Evolutionary conservation across 2,329 filamentous ascomycete species (phyloP).

Genomic region (Aspergillus sp.): DNA sequence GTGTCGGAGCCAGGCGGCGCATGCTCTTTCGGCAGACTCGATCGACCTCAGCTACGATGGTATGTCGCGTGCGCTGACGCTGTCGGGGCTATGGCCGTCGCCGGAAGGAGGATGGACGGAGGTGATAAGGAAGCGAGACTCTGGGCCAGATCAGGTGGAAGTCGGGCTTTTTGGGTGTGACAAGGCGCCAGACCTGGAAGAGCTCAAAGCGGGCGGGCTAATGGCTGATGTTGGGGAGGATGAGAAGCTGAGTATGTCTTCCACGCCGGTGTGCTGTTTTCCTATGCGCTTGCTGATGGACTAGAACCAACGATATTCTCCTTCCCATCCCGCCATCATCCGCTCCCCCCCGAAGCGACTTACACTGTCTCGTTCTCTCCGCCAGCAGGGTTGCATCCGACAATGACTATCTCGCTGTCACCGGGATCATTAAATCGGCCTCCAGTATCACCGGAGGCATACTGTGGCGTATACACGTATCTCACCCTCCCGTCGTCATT

Average conservation of each 20-base stretch:
- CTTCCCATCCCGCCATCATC: slow-evolving; percentile 70
- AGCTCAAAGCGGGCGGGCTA: slow-evolving; percentile 69
- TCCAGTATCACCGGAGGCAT: slow-evolving; percentile 37
- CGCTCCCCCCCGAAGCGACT: slow-evolving; percentile 38
- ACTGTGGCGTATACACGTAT: slow-evolving; percentile 68
- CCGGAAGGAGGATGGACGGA: slow-evolving; percentile 39
- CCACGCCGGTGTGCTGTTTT: background rate
- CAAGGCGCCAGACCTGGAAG: slow-evolving; percentile 50
- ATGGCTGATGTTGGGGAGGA: slow-evolving; percentile 71
- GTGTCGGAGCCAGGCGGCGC: slow-evolving; percentile 44
- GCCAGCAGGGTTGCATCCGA: slow-evolving; percentile 77
- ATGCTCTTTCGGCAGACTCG: slow-evolving; percentile 47
- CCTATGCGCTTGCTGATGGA: slow-evolving; percentile 6
- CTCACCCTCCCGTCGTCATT: slow-evolving; percentile 70
- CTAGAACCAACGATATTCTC: slow-evolving; percentile 68
- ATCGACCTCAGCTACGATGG: slow-evolving; percentile 72
- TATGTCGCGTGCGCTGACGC: slow-evolving; percentile 53
- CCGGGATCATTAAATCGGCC: slow-evolving; percentile 41
- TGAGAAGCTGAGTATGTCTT: slow-evolving; percentile 49
- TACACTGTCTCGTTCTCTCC: slow-evolving; percentile 57
- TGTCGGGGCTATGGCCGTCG: slow-evolving; percentile 55
- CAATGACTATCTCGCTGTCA: slow-evolving; percentile 58
- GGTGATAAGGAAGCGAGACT: slow-evolving; percentile 22
- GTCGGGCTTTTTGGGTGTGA: slow-evolving; percentile 68
- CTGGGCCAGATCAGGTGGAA: slow-evolving; percentile 53